These are phyloP conservation scores for Metarhizium guizhouense DNA, from an alignment of 2,329 filamentous ascomycete genomes.

Conservation along the genomic window DNA sequence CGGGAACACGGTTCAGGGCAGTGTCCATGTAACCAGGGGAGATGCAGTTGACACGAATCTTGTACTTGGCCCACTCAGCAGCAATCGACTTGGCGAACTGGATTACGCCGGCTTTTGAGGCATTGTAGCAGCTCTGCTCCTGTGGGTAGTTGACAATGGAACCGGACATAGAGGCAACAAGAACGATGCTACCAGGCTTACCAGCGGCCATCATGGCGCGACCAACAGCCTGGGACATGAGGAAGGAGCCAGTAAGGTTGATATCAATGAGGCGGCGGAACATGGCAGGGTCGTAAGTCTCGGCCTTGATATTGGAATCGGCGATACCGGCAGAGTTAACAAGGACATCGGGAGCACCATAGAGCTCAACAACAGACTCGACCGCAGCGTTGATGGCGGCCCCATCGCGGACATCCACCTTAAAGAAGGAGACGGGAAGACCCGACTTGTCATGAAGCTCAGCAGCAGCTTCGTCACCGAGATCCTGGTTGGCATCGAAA, in stretches of 20 bases:
- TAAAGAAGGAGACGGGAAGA: constrained; percentile 67
- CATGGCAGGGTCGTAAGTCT: constrained; percentile 66
- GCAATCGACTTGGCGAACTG: constrained; percentile 73
- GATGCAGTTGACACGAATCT: constrained; percentile 77
- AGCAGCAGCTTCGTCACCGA: constrained; percentile 60
- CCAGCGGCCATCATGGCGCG: constrained; percentile 64
- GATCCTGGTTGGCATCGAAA: constrained; percentile 68
- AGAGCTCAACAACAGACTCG: constrained; percentile 53
- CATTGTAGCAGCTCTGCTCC: constrained; percentile 77
- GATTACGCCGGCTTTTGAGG: constrained; percentile 72
- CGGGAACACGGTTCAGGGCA: constrained; percentile 67
- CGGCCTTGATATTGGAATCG: constrained; percentile 76
- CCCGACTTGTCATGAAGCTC: constrained; percentile 65
- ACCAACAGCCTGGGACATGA: constrained; percentile 65
- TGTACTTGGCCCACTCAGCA: constrained; percentile 75
- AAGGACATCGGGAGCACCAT: constrained; percentile 64
- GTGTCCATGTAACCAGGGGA: constrained; percentile 85
- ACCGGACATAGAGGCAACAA: constrained; percentile 74
- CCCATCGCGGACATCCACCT: constrained; percentile 68
- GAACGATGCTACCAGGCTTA: constrained; percentile 64
- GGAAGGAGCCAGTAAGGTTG: constrained; percentile 72
- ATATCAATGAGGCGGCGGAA: constrained; percentile 75
- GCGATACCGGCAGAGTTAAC: constrained; percentile 75
- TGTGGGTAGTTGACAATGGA: constrained; percentile 81
- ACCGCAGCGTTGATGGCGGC: constrained; percentile 62